A percentile compares a stretch with the other conserved stretches of the same genome.
Conservation (phyloP, 257 asterid genomes). For the Marsdenia floribunda region DNA sequence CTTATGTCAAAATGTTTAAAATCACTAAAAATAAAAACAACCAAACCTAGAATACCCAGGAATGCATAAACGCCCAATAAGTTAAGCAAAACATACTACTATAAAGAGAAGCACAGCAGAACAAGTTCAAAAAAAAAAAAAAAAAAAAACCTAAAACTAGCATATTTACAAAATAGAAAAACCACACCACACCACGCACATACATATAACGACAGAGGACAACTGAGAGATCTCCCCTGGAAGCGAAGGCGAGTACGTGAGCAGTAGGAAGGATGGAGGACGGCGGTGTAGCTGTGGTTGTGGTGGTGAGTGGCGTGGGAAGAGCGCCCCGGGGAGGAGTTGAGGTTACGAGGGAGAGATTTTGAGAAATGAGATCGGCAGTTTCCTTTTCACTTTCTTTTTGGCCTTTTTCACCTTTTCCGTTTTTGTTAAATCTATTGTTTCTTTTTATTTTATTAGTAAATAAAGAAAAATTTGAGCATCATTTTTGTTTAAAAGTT, state of each 20-base stretch:
- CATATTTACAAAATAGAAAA: not conserved
- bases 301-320: constrained; percentile 2
- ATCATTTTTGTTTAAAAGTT: too few relatives aligned
- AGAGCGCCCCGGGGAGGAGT: constrained; percentile 11
- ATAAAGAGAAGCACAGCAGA: not conserved
- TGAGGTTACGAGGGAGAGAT: not conserved
- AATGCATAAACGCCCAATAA: not conserved
- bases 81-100: not conserved
- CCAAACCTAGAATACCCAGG: not conserved
- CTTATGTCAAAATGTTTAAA: not conserved
- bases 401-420: too few relatives aligned
- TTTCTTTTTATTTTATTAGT: too few relatives aligned
- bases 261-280: not conserved
- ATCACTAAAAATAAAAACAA: not conserved
- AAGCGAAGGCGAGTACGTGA: not conserved
- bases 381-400: not conserved
- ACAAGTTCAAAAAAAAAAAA: not conserved
- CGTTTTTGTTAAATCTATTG: too few relatives aligned
- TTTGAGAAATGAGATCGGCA: constrained; percentile 15
- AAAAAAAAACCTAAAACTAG: not conserved
- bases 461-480: too few relatives aligned
- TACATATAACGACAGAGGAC: not conserved
- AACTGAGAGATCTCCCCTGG: constrained; percentile 22
- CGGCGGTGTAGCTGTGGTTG: constrained; percentile 2
- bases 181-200: not conserved